Conservation (phyloP, 768 basidiomycete genomes). For the Lepiota venenata region DNA sequence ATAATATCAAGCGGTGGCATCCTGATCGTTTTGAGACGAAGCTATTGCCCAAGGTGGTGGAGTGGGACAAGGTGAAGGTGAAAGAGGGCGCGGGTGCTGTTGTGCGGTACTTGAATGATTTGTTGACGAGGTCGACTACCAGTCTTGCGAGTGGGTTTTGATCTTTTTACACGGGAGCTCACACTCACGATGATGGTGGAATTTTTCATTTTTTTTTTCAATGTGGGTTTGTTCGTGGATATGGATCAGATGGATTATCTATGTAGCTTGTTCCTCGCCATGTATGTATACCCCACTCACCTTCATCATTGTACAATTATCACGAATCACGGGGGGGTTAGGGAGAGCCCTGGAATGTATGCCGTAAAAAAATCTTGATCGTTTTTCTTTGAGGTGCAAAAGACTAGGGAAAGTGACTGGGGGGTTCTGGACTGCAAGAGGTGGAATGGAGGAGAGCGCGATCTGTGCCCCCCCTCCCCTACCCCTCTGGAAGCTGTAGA, state of each 20-base stretch:
- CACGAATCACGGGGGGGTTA: background rate
- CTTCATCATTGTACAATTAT: constrained; percentile 11
- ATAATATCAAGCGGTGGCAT: constrained; percentile 75
- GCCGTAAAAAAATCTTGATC: too few species aligned
- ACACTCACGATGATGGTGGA: background rate
- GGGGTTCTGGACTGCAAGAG: too few species aligned
- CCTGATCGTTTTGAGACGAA: constrained; percentile 81
- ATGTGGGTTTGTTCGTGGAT: background rate
- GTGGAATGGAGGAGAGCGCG: too few species aligned
- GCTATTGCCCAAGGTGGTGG: constrained; percentile 58
- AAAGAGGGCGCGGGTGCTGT: constrained; percentile 72
- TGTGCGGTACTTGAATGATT: constrained; percentile 66
- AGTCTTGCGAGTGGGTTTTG: constrained; percentile 1
- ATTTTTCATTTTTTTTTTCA: background rate
- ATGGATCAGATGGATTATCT: background rate
- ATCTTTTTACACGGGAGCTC: too few species aligned
- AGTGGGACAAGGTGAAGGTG: constrained; percentile 62
- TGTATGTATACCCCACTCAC: constrained; percentile 14
- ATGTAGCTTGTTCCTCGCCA: constrained; percentile 3
- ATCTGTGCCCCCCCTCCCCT: too few species aligned
- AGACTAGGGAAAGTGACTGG: too few species aligned
- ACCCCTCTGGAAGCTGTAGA: too few species aligned
- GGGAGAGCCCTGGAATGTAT: background rate
- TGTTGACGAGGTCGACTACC: constrained; percentile 42
- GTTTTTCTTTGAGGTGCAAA: too few species aligned